Evolutionary conservation across 129 eudicot genomes (phyloP).

Genomic region (Ambrosia trifida): DNA sequence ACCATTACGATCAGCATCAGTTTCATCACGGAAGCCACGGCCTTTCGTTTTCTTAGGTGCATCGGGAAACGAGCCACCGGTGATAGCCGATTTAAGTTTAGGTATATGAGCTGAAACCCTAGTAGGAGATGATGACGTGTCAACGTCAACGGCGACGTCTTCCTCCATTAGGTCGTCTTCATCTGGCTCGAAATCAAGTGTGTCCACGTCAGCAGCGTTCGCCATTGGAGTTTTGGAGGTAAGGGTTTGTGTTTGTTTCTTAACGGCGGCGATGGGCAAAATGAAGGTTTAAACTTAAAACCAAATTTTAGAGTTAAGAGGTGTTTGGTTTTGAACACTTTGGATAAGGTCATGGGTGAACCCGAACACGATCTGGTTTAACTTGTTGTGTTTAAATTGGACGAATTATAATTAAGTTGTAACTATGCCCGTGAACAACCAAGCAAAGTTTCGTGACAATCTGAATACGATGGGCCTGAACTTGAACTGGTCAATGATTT

Average conservation of each 20-base stretch:
- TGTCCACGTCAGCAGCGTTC: slow-evolving; percentile 74
- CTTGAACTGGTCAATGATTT: too few relatives aligned
- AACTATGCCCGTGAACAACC: too few relatives aligned
- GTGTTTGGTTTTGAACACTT: too few relatives aligned
- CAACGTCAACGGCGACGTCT: slow-evolving; percentile 54
- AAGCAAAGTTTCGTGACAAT: too few relatives aligned
- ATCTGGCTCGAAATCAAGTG: slow-evolving; percentile 91
- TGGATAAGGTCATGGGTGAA: too few relatives aligned
- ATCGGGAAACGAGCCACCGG: slow-evolving; percentile 29
- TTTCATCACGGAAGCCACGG: slow-evolving; percentile 88
- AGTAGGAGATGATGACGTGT: slow-evolving; percentile 44
- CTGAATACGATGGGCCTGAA: too few relatives aligned
- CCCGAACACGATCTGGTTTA: too few relatives aligned
- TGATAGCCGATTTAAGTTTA: slow-evolving; percentile 78
- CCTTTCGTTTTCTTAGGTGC: slow-evolving; percentile 70
- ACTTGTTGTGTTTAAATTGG: too few relatives aligned
- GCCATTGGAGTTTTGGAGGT: slow-evolving; percentile 46
- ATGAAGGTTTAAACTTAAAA: too few relatives aligned
- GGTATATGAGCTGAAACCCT: slow-evolving; percentile 53
- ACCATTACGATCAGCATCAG: slow-evolving; percentile 59
- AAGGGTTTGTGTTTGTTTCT: slow-evolving; percentile 3
- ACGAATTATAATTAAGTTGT: too few relatives aligned
- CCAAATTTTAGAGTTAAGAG: too few relatives aligned
- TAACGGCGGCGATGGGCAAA: slow-evolving; percentile 26
- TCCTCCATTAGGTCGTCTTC: slow-evolving; percentile 99